Percentiles rank a stretch among this genome's conserved stretches.
Evolutionary conservation across 1,284 basidiomycete genomes (phyloP).

Genomic region (Xerocomus nothofagi): DNA sequence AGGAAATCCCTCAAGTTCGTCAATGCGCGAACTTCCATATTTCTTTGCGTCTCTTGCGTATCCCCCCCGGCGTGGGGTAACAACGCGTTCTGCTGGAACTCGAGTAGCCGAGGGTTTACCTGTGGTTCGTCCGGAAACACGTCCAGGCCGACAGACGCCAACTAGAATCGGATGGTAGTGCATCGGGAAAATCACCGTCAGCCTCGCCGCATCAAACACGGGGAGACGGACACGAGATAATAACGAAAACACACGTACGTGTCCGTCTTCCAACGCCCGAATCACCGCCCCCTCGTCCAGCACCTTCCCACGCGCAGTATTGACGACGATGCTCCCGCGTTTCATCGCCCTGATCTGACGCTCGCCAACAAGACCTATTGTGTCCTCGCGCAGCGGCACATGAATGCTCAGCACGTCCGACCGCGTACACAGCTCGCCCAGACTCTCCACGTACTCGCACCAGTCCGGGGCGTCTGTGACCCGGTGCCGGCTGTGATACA

Average conservation of each 20-base stretch:
- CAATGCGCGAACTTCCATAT: constrained; percentile 80
- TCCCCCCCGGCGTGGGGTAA: constrained; percentile 90
- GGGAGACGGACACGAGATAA: too few relatives aligned
- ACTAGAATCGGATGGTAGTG: constrained; percentile 43
- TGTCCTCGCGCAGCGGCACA: constrained; percentile 70
- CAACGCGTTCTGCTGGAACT: constrained; percentile 80
- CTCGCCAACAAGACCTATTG: constrained; percentile 75
- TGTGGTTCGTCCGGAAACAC: constrained; percentile 88
- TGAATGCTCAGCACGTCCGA: constrained; percentile 82
- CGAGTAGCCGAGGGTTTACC: constrained; percentile 77
- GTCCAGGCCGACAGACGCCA: constrained; percentile 83
- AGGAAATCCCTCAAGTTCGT: constrained; percentile 70
- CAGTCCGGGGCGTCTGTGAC: constrained; percentile 58
- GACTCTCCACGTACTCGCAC: constrained; percentile 70
- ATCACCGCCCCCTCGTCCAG: constrained; percentile 88
- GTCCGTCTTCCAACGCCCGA: constrained; percentile 80
- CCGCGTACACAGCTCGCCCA: constrained; percentile 72
- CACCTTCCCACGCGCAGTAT: constrained; percentile 88
- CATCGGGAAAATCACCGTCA: too few relatives aligned
- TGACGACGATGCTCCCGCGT: constrained; percentile 79
- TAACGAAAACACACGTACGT: constrained; percentile 55
- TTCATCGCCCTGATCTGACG: constrained; percentile 79
- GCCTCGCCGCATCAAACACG: too few relatives aligned
- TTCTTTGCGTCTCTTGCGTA: constrained; percentile 75
- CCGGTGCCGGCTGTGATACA: constrained; percentile 76